Evolutionary conservation across 2,329 filamentous ascomycete genomes (phyloP), one percentile per base, ranked within the genome.

Genomic region (Aspergillus aculeatus): DNA sequence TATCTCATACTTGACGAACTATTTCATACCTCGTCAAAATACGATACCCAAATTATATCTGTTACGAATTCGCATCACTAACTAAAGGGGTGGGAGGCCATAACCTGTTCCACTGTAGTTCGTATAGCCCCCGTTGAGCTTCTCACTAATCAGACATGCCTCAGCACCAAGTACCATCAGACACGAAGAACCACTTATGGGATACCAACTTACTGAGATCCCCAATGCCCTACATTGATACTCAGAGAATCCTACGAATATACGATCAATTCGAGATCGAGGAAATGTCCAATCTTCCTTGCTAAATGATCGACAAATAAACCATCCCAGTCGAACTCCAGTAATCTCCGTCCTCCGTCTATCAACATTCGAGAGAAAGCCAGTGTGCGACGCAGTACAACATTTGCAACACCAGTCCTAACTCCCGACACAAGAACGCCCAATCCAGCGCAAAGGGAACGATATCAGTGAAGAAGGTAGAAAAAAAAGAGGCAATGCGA

Each of bases 1-100:
- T 6, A 44, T 44, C 38, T 44, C 38, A 44, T 44, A 19, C 38
- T 44, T 16, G 38, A 44, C 38, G 44, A 55, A 53, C 56, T 35
- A 50, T 52, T 54, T 19, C 55, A 35, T 51, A 19, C 21, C 49
- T 52, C 54, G 59, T 51, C 56, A 26, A 21, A 16, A 54, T 54
- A 54, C 54, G 62, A 67, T 67, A 67, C 64, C 65, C 63, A 60
- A 63, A 44, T 19, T 16, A 44, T n/a, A 7, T 3, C 38, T 44
- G 16, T 44, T 44, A 7, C 16, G 26, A 29, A 29, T 29, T 29
- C 26, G 26, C 26, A 29, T 29, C 26, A 29, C 26, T 29, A 9
- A 26, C 24, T 7, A 26, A 10, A 29, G 26, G 9, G 26, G 26
- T 7, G 26, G 7, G 32, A 2, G 12, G 32, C 10, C 54, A 57